Evolutionary conservation across 129 eudicot genomes (phyloP).

Genomic region (Saposhnikovia divaricata): DNA sequence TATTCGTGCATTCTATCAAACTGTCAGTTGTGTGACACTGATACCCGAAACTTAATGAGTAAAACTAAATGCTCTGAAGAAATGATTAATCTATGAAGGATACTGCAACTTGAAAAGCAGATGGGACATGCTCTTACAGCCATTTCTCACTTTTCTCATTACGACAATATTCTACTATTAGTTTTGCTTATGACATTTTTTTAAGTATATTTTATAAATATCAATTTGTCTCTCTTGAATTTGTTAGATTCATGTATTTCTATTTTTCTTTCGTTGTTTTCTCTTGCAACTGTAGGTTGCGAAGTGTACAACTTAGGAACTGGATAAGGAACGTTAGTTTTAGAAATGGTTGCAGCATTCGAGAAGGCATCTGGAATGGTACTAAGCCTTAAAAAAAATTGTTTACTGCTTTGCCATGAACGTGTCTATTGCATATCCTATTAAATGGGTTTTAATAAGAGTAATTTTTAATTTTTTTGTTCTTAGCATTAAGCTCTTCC

Average conservation of each 20-base stretch:
- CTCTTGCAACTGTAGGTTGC: constrained; percentile 41
- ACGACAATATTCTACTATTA: not conserved
- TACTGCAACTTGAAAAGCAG: not conserved
- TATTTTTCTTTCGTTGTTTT: not conserved
- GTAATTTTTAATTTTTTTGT: not conserved
- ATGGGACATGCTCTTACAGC: not conserved
- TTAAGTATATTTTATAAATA: not conserved
- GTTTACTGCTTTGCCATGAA: not conserved
- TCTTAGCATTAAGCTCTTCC: not conserved
- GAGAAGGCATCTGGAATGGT: constrained; percentile 95
- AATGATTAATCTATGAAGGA: not conserved
- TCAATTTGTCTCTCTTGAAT: not conserved
- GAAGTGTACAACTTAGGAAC: constrained; percentile 91
- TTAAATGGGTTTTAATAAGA: not conserved
- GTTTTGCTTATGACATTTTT: not conserved
- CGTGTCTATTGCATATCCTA: not conserved
- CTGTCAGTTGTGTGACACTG: not conserved
- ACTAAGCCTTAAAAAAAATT: constrained; percentile 10
- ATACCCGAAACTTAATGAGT: not conserved
- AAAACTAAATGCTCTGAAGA: not conserved
- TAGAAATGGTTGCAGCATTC: constrained; percentile 92
- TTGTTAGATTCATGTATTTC: not conserved
- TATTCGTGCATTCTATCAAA: not conserved
- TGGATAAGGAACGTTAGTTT: constrained; percentile 85
- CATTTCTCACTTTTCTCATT: not conserved